Base-by-base conservation (phyloP, 2,329 filamentous ascomycete genomes). In the Epicoccum nigrum region DNA sequence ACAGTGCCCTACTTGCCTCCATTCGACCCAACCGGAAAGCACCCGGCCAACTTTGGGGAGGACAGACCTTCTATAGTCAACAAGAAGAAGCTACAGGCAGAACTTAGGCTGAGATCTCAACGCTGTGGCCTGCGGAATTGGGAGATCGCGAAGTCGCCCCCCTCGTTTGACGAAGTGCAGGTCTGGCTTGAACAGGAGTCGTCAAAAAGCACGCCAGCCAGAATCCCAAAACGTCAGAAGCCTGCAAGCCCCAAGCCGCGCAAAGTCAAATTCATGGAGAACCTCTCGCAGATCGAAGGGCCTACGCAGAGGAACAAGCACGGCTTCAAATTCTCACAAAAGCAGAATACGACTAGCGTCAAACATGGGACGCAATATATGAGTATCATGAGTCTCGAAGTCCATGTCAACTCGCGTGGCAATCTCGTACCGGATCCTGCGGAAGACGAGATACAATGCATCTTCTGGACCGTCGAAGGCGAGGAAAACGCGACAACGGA, bases 301-400 rank as follows among this genome's bases (percentile, higher is more conserved):
- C 86, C 92, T 0, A 97, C 93, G 0, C 92, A 93, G 44, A 88
- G 83, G 68, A 89, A 90, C 63, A 87, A 84, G 54, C 81, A 93
- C 68, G 90, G 88, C 0, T 93, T 92, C 77, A 94, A 92, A 68
- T 96, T 89, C 70, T 91, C 88, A 0, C 91, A 92, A 60, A 89
- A 86, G 66, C 81, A 83, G 55, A 84, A 86, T 59, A 86, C 86
- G 1, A 89, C 87, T 0, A 91, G 86, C 59, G 86, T 95, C 15
- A 84, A 90, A 64, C 89, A 93, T 59, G 90, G 95, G 70, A 86
- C 85, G 2, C 89, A 94, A 62, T 96, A 96, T 70, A 97, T 99
- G 94, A 96, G 90, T 61, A 91, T 88, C 15, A 92, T 99, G 90
- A 95, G 92, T 60, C 74, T 99, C 6, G 94, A 99, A 69, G 77